Conservation (phyloP, 768 basidiomycete genomes). For the Kondoa subrosea region DNA sequence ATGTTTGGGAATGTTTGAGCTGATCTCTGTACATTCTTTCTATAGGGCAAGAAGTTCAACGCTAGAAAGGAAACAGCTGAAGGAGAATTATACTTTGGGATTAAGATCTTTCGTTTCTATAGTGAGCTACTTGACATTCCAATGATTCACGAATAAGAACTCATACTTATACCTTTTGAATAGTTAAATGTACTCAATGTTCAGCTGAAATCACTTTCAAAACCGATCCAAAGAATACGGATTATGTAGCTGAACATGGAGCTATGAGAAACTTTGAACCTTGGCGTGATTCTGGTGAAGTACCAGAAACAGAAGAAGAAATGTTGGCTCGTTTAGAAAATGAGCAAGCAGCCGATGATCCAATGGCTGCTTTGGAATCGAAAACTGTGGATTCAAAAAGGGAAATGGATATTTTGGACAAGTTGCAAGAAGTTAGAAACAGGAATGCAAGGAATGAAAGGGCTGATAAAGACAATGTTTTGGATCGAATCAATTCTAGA, state of each 20-base stretch:
- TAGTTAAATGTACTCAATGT: constrained; percentile 59
- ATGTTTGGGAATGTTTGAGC: neutral
- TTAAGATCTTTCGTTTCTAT: constrained; percentile 46
- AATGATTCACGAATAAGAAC: no score
- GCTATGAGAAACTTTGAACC: constrained; percentile 96
- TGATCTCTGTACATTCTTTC: neutral
- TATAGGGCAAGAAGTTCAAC: constrained; percentile 79
- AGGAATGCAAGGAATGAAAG: constrained; percentile 64
- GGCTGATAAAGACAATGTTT: constrained; percentile 43
- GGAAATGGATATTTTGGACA: constrained; percentile 96
- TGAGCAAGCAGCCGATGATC: constrained; percentile 70
- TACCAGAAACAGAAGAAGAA: constrained; percentile 57
- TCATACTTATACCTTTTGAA: constrained; percentile 20
- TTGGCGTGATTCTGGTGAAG: constrained; percentile 55
- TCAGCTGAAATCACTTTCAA: constrained; percentile 99
- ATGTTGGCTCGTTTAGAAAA: constrained; percentile 56
- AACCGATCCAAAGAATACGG: constrained; percentile 93
- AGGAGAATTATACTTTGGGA: constrained; percentile 92
- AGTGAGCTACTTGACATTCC: constrained; percentile 20
- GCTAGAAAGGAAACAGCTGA: constrained; percentile 96
- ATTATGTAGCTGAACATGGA: constrained; percentile 84
- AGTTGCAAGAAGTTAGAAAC: constrained; percentile 76
- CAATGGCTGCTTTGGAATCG: constrained; percentile 92
- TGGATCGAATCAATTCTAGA: constrained; percentile 42
- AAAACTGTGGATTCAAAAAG: constrained; percentile 79